phyloP scores from a whole-genome alignment of 805 yeast genomes.

The Candida oleophila region DNA sequence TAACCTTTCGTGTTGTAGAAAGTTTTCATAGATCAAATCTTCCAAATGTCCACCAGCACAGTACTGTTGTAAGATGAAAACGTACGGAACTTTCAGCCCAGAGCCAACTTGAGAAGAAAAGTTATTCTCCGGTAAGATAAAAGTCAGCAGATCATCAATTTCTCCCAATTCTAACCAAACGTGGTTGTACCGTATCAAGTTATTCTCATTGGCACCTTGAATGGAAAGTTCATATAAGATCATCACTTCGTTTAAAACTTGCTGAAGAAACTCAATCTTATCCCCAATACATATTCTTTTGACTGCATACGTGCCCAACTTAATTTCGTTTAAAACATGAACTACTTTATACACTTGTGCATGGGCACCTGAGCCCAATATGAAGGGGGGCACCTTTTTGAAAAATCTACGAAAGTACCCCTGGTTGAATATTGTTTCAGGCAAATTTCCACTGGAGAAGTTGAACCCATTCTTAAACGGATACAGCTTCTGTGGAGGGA shows the following conservation, averaged over 20 bases:
- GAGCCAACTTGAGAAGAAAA: slow-evolving; percentile 4
- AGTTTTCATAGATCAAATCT: slow-evolving; percentile 42
- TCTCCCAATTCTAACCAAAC: slow-evolving; percentile 80
- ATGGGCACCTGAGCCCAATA: slow-evolving; percentile 79
- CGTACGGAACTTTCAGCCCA: slow-evolving; percentile 55
- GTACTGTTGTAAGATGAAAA: slow-evolving; percentile 80
- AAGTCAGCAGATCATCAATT: slow-evolving; percentile 47
- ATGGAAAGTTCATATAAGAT: slow-evolving; percentile 56
- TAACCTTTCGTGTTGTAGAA: slow-evolving; percentile 19
- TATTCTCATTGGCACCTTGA: slow-evolving; percentile 43
- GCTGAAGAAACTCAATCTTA: slow-evolving; percentile 63
- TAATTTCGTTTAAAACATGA: slow-evolving; percentile 69
- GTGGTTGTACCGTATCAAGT: slow-evolving; percentile 82
- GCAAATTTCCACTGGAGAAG: slow-evolving; percentile 25
- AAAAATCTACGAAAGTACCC: slow-evolving; percentile 81
- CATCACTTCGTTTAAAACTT: slow-evolving; percentile 75
- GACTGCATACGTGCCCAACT: slow-evolving; percentile 78
- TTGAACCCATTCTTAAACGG: slow-evolving; percentile 2
- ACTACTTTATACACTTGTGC: slow-evolving; percentile 84
- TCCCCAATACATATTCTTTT: slow-evolving; percentile 85
- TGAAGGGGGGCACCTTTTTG: slow-evolving; percentile 46
- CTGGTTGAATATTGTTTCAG: slow-evolving; percentile 65
- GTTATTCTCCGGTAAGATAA: slow-evolving; percentile 18
- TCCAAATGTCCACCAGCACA: slow-evolving; percentile 89
- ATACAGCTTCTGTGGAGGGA: slow-evolving; percentile 14